Evolutionary conservation across 495 filamentous ascomycete species (phyloP).

Genomic region (Aspergillus olivimuriae): DNA sequence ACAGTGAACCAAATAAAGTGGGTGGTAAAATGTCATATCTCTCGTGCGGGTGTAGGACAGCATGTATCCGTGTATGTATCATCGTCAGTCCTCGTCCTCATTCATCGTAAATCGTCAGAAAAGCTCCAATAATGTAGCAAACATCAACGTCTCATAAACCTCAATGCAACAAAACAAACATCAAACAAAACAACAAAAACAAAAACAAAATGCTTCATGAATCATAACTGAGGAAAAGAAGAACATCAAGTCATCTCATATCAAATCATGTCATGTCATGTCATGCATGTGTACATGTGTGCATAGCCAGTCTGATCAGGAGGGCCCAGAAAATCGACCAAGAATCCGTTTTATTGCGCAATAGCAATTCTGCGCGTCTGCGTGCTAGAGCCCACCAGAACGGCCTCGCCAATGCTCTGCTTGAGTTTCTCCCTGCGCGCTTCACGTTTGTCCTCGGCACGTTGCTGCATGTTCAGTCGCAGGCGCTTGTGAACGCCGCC

Average conservation of each 20-base stretch:
- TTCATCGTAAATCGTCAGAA: conserved; percentile 18
- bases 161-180: conserved; percentile 6
- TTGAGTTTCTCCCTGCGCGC: conserved; percentile 59
- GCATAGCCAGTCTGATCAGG: conserved; percentile 2
- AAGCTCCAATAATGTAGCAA: conserved; percentile 2
- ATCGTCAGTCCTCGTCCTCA: conserved; percentile 12
- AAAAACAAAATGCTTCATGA: conserved; percentile 9
- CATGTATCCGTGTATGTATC: conserved; percentile 11
- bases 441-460: conserved; percentile 50
- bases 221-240: neutral
- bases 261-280: conserved; percentile 18
- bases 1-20: conserved; percentile 6
- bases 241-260: conserved; percentile 12
- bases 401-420: conserved; percentile 53
- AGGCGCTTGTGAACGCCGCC: conserved; percentile 47
- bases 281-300: conserved; percentile 6
- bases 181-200: conserved; percentile 4
- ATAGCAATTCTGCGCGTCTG: conserved; percentile 8
- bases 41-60: conserved; percentile 2
- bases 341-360: too few relatives aligned
- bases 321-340: conserved; percentile 1
- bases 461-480: conserved; percentile 52
- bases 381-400: conserved; percentile 30
- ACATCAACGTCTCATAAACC: conserved; percentile 1
- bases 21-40: conserved; percentile 1